Evolutionary conservation across 805 yeast species (phyloP), one percentile per base, ranked within the genome.

Genomic region (Saccharomycopsis lassenensis): DNA sequence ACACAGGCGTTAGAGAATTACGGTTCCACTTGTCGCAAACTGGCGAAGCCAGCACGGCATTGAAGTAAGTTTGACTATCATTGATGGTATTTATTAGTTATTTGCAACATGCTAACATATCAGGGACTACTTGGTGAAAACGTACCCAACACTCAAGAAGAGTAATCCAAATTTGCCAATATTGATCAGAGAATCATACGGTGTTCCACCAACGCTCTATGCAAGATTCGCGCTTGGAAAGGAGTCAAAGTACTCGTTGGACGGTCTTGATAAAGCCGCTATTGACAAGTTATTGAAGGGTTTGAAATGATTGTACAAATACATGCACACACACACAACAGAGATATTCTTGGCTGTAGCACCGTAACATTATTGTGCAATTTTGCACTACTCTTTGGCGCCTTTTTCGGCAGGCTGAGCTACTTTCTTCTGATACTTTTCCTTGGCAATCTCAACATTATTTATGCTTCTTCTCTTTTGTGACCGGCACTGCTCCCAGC

Each of bases 401-500:
- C 31, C 25, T 28, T 11, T 12, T n/a, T 12, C 31, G 11, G 11
- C 31, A 11, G 21, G 21, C 31, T 12, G 11, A 11, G 11, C 31
- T 28, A n/a, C 40, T 55, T 37, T 52, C 56, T 45, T 59, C 58
- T 4, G 46, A 11, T 23, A 23, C n/a, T n/a, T 62, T 40, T 69
- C 70, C 48, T 74, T 76, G 0, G 94, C 94, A 49, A 69, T 57
- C 40, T 72, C 75, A 32, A 87, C 78, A 39, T 77, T 74, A 42
- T 70, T 69, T 52, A 74, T 67, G 37, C 81, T 74, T 44, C 72
- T 69, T 49, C 77, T 65, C 54, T 94, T 66, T 31, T 73, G 66
- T 33, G 74, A 64, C 40, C 94, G 66, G 55, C 97, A 87, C 57
- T 85, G 94, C 53, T 87, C 95, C 95, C 95, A 87, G 1, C 94